Evolutionary conservation across 1,139 yeast genomes (phyloP), one percentile per base, ranked within the genome.

Genomic region (Kodamaea arcana): DNA sequence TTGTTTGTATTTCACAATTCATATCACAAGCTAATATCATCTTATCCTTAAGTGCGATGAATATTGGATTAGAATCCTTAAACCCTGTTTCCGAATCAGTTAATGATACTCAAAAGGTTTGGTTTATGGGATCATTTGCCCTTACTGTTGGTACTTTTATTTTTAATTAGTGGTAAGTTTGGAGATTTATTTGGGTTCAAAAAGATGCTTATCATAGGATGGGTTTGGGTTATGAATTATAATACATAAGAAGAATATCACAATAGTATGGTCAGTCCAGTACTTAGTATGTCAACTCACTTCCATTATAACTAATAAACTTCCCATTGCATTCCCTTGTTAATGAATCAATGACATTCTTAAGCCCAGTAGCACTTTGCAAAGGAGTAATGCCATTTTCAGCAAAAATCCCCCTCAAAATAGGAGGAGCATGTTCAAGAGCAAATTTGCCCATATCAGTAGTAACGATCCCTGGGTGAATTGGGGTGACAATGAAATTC

Each of bases 51-150:
- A 57, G 66, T 35, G 59, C 69, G 2, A 64, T 65, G 71, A 65
- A 65, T 39, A 49, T 60, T 8, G 54, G 65, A 1, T 39, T 62
- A 18, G 51, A 56, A 13, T 55, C 37, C 44, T 47, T 4, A 35
- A 39, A 4, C 5, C 30, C 30, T 4, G 35, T 45, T 4, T 40
- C 45, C 9, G 34, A 33, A 3, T 30, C 33, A 18, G 9, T 18
- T 18, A 9, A 18, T 6, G 22, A 18, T 18, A 18, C 22, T 18
- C 22, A 9, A 18, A 18, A 18, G 9, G 9, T 18, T 9, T 18
- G 82, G 82, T 68, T 74, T 34, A 67, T 74, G 74, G 78, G 79
- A 3, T 69, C 80, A 0, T 75, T 70, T 46, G 77, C 81, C 1
- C 52, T 75, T 33, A 72, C 78, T 0, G 68, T 76, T 11, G 80